Evolutionary conservation across 345 rosid genomes (phyloP).

Genomic region (Populus nigra): DNA sequence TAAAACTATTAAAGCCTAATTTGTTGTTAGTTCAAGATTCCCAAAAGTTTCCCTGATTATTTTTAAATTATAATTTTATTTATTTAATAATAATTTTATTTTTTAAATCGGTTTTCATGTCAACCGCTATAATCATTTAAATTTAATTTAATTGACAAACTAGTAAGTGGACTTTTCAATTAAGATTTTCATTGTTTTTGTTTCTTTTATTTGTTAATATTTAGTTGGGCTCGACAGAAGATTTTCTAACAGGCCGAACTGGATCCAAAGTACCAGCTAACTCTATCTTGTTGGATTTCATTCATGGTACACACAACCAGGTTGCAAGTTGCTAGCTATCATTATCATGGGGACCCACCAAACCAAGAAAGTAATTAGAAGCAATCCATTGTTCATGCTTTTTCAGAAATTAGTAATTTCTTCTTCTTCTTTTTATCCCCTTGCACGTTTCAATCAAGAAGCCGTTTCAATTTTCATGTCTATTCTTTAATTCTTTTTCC

Average conservation of each 20-base stretch:
- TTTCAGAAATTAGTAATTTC: too few species aligned
- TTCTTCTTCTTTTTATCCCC: background rate
- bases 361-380: background rate
- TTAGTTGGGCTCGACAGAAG: background rate
- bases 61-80: background rate
- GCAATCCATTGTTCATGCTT: background rate
- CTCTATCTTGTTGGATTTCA: background rate
- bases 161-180: background rate
- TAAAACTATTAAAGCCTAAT: background rate
- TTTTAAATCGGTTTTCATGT: too few species aligned
- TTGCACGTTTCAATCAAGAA: background rate
- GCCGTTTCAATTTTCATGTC: background rate
- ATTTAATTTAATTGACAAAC: too few species aligned
- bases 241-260: background rate
- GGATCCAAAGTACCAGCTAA: constrained; percentile 2
- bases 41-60: background rate
- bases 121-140: too few species aligned
- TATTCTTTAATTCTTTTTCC: too few species aligned
- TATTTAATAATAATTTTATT: too few species aligned
- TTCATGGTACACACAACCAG: background rate
- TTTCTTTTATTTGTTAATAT: background rate
- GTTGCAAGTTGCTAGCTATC: background rate
- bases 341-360: constrained; percentile 1
- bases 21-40: constrained; percentile 7
- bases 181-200: background rate